Percentiles rank a stretch among this genome's conserved stretches.
Conservation (phyloP, 1,139 yeast species). For the Ogataea hybrid region DNA sequence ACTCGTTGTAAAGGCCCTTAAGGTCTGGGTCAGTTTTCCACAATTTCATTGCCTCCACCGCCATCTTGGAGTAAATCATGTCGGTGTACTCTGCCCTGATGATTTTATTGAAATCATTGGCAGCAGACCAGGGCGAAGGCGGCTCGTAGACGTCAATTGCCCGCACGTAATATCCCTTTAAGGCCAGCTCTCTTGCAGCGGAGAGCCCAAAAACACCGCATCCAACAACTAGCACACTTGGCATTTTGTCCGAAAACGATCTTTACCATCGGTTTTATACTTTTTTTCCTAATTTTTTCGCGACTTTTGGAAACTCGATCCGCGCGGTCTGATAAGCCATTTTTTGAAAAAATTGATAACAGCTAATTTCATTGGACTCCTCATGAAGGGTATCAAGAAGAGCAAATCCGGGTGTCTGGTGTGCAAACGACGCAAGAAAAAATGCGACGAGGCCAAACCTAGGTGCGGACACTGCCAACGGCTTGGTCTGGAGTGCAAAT, state of each 20-base stretch:
- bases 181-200: constrained; percentile 24
- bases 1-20: constrained; percentile 34
- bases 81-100: constrained; percentile 42
- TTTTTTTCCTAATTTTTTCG: background rate
- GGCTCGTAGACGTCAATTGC: constrained; percentile 40
- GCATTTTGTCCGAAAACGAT: background rate
- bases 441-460: constrained; percentile 20
- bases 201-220: constrained; percentile 31
- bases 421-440: constrained; percentile 9
- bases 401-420: constrained; percentile 6
- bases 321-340: constrained; percentile 7
- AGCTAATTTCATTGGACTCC: background rate
- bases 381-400: constrained; percentile 7
- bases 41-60: constrained; percentile 38
- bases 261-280: background rate
- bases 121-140: constrained; percentile 47
- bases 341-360: background rate
- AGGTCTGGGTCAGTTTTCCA: constrained; percentile 39
- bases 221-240: constrained; percentile 27
- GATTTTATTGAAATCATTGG: constrained; percentile 44
- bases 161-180: constrained; percentile 32
- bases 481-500: constrained; percentile 13
- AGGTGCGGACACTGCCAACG: constrained; percentile 17
- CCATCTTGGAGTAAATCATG: constrained; percentile 34
- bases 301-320: constrained; percentile 1